phyloP scores from a whole-genome alignment of 2,329 filamentous ascomycete genomes.

The Basipetospora chlamydospora region DNA sequence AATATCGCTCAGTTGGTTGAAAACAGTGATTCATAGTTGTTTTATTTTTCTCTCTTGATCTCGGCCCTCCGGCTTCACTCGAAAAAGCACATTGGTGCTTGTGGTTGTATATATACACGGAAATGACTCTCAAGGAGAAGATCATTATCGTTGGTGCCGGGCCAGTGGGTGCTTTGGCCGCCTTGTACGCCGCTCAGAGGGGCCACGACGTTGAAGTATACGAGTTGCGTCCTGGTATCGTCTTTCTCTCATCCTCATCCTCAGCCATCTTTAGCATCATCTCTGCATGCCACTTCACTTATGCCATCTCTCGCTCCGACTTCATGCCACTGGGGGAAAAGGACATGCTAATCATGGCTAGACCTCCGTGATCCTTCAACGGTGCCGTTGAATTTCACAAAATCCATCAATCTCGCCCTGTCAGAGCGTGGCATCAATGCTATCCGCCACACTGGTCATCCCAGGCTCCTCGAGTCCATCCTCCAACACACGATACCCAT shows the following conservation, averaged over 20 bases:
- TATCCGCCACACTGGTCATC: slow-evolving; percentile 54
- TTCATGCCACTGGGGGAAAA: background rate
- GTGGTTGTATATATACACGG: too few species aligned
- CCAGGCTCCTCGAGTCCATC: slow-evolving; percentile 57
- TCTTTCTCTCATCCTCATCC: too few species aligned
- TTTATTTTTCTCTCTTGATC: background rate
- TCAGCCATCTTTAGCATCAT: too few species aligned
- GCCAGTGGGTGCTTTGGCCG: slow-evolving; percentile 82
- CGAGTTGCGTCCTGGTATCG: slow-evolving; percentile 72
- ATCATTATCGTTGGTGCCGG: slow-evolving; percentile 81
- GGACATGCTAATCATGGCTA: slow-evolving; percentile 21
- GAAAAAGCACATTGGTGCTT: too few species aligned
- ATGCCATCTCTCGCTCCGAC: too few species aligned
- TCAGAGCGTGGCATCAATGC: slow-evolving; percentile 90
- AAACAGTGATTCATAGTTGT: too few species aligned
- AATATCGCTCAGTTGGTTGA: too few species aligned
- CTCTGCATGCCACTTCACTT: too few species aligned
- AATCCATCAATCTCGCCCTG: slow-evolving; percentile 93
- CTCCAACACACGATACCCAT: slow-evolving; percentile 75
- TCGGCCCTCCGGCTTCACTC: background rate
- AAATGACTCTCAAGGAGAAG: slow-evolving; percentile 43
- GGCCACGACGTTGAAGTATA: slow-evolving; percentile 89
- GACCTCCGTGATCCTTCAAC: slow-evolving; percentile 77
- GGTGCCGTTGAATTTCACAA: slow-evolving; percentile 83
- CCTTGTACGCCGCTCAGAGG: slow-evolving; percentile 77